phyloP scores from a whole-genome alignment of 176 grass and related monocot species.

The Tuctoria greenei region DNA sequence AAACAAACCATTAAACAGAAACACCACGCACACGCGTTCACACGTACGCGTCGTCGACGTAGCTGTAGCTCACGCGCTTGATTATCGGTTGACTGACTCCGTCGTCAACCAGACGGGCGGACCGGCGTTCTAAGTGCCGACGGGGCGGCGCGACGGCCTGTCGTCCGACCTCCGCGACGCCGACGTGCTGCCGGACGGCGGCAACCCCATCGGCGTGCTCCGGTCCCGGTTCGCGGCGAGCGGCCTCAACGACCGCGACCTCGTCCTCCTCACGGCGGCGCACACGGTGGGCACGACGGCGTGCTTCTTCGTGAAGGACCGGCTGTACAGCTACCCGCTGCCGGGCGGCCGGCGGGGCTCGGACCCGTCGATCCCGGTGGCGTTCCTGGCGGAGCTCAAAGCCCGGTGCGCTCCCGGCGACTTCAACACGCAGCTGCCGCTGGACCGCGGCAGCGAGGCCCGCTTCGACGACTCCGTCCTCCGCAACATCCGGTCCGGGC shows the following conservation, averaged over 20 bases:
- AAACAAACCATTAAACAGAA: neutral
- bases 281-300: constrained; percentile 90
- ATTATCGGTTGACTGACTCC: neutral
- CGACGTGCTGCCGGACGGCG: constrained; percentile 59
- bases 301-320: constrained; percentile 79
- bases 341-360: constrained; percentile 24
- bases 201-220: constrained; percentile 51
- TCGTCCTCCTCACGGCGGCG: constrained; percentile 79
- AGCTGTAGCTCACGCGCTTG: neutral
- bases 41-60: neutral
- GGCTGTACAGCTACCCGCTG: constrained; percentile 61
- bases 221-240: constrained; percentile 53
- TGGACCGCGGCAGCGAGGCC: constrained; percentile 72
- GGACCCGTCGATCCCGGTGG: constrained; percentile 64
- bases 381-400: constrained; percentile 59
- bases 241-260: constrained; percentile 71
- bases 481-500: constrained; percentile 67
- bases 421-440: constrained; percentile 61
- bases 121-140: constrained; percentile 64
- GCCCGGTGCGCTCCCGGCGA: constrained; percentile 62
- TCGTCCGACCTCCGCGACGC: constrained; percentile 63
- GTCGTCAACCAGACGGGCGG: constrained; percentile 46
- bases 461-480: constrained; percentile 67
- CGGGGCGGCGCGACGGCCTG: constrained; percentile 68
- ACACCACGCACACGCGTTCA: fast-evolving